phyloP scores from a whole-genome alignment of 2,329 filamentous ascomycete genomes.

The Sporothrix phasma region DNA sequence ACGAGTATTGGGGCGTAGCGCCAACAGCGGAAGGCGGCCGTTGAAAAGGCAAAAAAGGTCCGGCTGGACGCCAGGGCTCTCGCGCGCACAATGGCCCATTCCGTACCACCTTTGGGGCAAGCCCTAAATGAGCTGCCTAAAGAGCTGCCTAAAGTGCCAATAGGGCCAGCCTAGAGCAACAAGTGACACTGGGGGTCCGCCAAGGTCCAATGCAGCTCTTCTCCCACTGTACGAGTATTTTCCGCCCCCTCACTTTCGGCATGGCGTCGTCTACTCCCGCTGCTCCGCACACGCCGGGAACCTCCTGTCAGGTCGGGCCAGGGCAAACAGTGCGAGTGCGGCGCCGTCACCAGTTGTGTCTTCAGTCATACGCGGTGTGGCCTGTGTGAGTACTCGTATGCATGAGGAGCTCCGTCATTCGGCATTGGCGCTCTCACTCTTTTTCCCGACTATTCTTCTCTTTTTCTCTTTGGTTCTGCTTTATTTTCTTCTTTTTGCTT shows the following conservation, averaged over 20 bases:
- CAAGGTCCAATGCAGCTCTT: not conserved
- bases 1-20: not conserved
- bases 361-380: not conserved
- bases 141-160: not conserved
- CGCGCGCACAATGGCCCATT: too few species aligned
- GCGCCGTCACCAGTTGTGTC: not conserved
- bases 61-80: not conserved
- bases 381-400: not conserved
- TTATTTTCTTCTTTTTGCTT: too few species aligned
- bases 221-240: not conserved
- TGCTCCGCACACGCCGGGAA: not conserved
- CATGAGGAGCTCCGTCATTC: not conserved
- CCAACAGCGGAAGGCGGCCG: slow-evolving; percentile 1
- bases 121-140: too few species aligned
- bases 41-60: not conserved
- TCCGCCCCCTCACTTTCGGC: not conserved
- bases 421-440: not conserved
- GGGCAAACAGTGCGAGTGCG: not conserved
- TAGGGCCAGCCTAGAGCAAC: not conserved
- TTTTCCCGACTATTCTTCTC: not conserved
- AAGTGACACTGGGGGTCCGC: not conserved
- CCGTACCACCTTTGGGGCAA: not conserved
- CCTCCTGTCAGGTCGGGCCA: not conserved
- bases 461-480: too few species aligned
- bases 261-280: slow-evolving; percentile 5